Base-by-base conservation (phyloP, 2,329 filamentous ascomycete genomes). In the Cryphonectria naterciae region DNA sequence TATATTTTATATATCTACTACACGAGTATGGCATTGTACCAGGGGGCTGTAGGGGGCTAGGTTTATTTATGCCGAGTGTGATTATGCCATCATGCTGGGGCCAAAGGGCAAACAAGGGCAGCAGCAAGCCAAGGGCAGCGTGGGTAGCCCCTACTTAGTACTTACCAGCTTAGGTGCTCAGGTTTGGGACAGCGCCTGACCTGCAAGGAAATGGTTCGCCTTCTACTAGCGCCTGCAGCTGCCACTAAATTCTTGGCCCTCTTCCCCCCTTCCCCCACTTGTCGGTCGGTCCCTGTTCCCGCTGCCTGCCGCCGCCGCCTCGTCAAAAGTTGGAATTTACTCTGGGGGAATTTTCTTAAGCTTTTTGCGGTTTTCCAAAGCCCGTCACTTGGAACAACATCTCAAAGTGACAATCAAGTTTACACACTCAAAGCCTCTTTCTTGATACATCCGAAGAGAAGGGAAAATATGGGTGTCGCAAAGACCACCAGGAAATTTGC, bases 401-500 rank as follows among this genome's bases (percentile, higher is more conserved):
- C 28, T 32, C 25, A 28, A 28, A 19, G 25, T 1, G 11, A 58
- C 54, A 19, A 19, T 28, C 43, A 58, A 25, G n/a, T 11, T 10
- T 39, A n/a, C 43, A 25, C 22, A 25, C 22, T 54, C 32, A 37
- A 5, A 11, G 5, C 25, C 11, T 39, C 58, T 32, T 37, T 37
- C 35, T 10, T n/a, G 22, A 43, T 25, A 64, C 19, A 58, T 22
- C 32, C 13, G 64, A 76, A 80, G 73, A 49, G 3, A n/a, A n/a
- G n/a, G n/a, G n/a, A n/a, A n/a, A n/a, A n/a, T n/a, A 98, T 98
- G 95, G 95, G 94, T 83, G 89, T 94, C 76, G 89, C 91, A 74
- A 97, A 97, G 85, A 93, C 91, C 81, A 97, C 93, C 68, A 91
- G 95, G 84, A 98, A 98, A 85, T 98, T 97, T 81, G 95, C 90